phyloP scores from a whole-genome alignment of 176 grass and related monocot species.

The Bolboschoenus planiculmis region DNA sequence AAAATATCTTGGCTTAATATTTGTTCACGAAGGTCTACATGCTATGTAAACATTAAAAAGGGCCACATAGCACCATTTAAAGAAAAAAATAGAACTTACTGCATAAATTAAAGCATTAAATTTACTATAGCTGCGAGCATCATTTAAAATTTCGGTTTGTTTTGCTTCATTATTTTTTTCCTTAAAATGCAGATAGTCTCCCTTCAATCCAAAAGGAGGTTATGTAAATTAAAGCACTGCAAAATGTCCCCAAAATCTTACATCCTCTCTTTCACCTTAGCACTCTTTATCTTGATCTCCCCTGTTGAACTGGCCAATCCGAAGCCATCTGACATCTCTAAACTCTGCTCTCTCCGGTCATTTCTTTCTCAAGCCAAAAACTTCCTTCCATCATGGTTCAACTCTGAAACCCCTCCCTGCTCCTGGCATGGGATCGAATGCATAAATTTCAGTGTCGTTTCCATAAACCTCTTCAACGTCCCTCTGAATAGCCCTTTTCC shows the following conservation, averaged over 20 bases:
- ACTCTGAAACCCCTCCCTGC: constrained; percentile 67
- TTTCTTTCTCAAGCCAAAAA: constrained; percentile 45
- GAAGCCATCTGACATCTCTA: constrained; percentile 38
- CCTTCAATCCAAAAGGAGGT: constrained; percentile 30
- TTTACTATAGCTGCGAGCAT: neutral
- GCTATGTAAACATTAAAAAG: neutral
- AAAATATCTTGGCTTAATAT: neutral
- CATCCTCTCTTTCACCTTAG: constrained; percentile 36
- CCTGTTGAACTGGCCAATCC: constrained; percentile 21
- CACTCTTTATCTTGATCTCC: constrained; percentile 29
- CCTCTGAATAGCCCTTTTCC: constrained; percentile 57
- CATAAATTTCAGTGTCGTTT: constrained; percentile 30
- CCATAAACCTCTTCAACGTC: constrained; percentile 61
- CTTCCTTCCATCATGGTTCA: constrained; percentile 69
- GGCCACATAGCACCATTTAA: neutral
- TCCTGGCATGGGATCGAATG: constrained; percentile 69
- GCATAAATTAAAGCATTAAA: neutral
- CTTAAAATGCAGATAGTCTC: constrained; percentile 35
- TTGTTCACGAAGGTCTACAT: neutral
- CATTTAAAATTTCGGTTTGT: neutral
- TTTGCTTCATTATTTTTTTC: neutral
- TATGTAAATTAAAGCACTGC: neutral
- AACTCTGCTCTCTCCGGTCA: constrained; percentile 49
- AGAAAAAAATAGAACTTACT: constrained; percentile 1
- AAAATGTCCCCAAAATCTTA: constrained; percentile 17